Percentiles rank a stretch among this genome's conserved stretches.
phyloP scores from a whole-genome alignment of 257 asterid species.

The Leptodermis oblonga region DNA sequence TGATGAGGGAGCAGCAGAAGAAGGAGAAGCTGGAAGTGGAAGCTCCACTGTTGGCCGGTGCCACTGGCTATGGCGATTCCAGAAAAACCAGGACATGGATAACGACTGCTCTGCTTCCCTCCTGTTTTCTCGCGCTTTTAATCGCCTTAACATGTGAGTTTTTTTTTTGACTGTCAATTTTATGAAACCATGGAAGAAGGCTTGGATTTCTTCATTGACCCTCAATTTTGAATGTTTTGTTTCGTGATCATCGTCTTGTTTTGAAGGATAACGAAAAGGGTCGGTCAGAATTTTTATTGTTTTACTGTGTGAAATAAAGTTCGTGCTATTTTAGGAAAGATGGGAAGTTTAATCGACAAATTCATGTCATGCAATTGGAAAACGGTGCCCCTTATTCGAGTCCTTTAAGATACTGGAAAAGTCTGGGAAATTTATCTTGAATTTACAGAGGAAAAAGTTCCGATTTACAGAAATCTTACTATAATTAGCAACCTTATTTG shows the following conservation, averaged over 20 bases:
- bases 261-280: not conserved
- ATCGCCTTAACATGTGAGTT: slow-evolving; percentile 39
- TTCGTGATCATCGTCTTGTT: not conserved
- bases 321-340: not conserved
- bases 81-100: slow-evolving; percentile 16
- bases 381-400: not conserved
- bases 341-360: not conserved
- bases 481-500: not conserved
- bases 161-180: not conserved
- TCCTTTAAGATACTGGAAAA: too few species aligned
- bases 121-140: slow-evolving; percentile 22
- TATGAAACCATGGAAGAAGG: not conserved
- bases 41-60: slow-evolving; percentile 23
- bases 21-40: slow-evolving; percentile 23
- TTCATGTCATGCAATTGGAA: not conserved
- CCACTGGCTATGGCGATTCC: slow-evolving; percentile 7
- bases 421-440: not conserved
- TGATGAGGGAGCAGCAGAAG: slow-evolving; percentile 10
- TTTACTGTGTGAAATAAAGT: too few species aligned
- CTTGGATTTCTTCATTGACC: not conserved
- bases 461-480: not conserved
- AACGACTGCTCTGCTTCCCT: slow-evolving; percentile 12
- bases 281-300: not conserved
- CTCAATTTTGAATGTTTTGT: not conserved
- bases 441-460: not conserved